Evolutionary conservation across 192 early-diverging fungal genomes (phyloP).

Genomic region (Backusella morwellensis): DNA sequence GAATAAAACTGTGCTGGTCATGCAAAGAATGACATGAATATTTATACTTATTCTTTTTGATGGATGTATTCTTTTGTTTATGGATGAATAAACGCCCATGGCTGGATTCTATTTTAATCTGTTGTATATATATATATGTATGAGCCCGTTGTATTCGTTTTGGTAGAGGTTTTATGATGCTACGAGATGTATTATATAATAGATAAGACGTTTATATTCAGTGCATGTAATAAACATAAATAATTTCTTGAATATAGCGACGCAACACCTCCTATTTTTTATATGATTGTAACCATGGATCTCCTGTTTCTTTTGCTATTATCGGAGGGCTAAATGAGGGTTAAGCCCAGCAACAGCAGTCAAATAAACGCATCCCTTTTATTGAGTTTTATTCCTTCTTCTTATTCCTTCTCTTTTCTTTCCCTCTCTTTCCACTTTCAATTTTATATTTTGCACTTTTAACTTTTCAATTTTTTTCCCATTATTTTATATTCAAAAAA

Average conservation of each 20-base stretch:
- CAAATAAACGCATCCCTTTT: slow-evolving; percentile 2
- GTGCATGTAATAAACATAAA: background rate
- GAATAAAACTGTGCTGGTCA: background rate
- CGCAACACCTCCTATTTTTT: slow-evolving; percentile 6
- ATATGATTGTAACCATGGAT: background rate
- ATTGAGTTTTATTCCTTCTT: background rate
- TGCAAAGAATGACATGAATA: slow-evolving; percentile 2
- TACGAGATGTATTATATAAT: background rate
- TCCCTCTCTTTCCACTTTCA: background rate
- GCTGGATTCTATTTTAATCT: background rate
- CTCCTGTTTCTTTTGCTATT: background rate
- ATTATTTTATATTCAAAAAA: background rate
- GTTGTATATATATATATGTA: background rate
- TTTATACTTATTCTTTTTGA: background rate
- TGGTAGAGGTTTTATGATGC: background rate
- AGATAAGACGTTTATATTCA: background rate
- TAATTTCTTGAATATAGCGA: background rate
- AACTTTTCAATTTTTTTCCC: background rate
- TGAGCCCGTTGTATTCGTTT: background rate
- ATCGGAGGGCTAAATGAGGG: background rate
- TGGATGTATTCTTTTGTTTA: background rate
- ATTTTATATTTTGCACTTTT: background rate
- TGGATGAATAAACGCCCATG: background rate
- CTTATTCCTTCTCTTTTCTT: background rate
- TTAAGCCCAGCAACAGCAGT: background rate